phyloP scores from a whole-genome alignment of 2,329 filamentous ascomycete species.

The Fusarium algeriense region DNA sequence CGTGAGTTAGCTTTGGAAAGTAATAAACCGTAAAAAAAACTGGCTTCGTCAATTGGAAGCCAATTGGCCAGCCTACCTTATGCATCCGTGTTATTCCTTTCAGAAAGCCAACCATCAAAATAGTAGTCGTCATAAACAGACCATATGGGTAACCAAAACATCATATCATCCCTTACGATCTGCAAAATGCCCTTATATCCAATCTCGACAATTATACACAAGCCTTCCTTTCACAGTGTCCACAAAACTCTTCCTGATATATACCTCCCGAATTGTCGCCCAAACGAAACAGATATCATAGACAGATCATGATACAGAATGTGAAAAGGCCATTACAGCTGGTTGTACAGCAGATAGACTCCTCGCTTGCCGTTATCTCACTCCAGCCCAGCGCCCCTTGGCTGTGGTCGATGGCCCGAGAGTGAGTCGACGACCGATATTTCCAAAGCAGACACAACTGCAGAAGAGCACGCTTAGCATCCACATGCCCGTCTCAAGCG shows the following conservation, averaged over 20 bases:
- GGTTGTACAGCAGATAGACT: background rate
- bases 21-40: background rate
- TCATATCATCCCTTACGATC: background rate
- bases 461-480: constrained; percentile 94
- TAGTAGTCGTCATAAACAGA: constrained; percentile 15
- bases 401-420: constrained; percentile 58
- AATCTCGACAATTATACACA: constrained; percentile 12
- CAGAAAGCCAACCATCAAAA: background rate
- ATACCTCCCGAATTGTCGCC: background rate
- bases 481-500: constrained; percentile 83
- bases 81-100: background rate
- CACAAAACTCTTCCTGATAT: background rate
- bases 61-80: background rate
- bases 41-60: constrained; percentile 7
- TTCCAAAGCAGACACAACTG: constrained; percentile 95
- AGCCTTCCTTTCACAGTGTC: background rate
- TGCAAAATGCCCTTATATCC: constrained; percentile 18
- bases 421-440: constrained; percentile 87
- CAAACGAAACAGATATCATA: constrained; percentile 11
- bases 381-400: constrained; percentile 62
- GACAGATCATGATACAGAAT: constrained; percentile 16
- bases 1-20: background rate
- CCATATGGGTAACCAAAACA: constrained; percentile 6
- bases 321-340: background rate
- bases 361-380: constrained; percentile 47